Evolutionary conservation across 2,329 filamentous ascomycete species (phyloP).

Genomic region (Cephalotrichum gorgonifer): DNA sequence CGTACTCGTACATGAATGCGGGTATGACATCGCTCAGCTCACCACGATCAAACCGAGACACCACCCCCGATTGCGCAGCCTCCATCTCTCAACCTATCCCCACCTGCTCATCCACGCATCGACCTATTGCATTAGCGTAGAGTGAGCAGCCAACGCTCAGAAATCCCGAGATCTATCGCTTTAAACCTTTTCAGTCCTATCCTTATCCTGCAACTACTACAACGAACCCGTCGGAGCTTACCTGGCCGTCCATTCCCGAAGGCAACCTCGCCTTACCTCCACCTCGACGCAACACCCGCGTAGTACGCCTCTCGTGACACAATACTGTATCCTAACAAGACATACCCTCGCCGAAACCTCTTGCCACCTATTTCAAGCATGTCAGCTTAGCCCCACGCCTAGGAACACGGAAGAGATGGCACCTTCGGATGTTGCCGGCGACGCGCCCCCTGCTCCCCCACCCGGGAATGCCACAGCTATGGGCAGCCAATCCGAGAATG

Average conservation of each 20-base stretch:
- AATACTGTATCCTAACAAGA: not conserved
- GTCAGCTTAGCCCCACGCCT: not conserved
- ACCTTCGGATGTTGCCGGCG: not conserved
- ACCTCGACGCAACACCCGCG: not conserved
- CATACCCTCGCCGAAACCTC: not conserved
- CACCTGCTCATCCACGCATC: no score
- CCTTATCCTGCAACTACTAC: not conserved
- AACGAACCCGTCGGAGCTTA: not conserved
- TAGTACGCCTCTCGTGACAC: not conserved
- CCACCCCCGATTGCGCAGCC: no score
- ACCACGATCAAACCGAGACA: no score
- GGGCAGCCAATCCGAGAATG: not conserved
- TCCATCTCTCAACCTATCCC: no score
- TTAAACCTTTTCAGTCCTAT: not conserved
- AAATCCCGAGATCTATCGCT: not conserved
- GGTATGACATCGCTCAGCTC: no score
- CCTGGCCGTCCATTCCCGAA: not conserved
- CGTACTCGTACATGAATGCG: not conserved
- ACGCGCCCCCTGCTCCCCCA: not conserved
- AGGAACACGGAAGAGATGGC: not conserved
- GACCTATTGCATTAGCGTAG: no score
- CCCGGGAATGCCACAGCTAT: not conserved
- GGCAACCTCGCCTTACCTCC: not conserved
- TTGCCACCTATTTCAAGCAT: not conserved
- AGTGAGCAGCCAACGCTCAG: not conserved